Conservation (phyloP, 345 rosid species). For the Salix viminalis region DNA sequence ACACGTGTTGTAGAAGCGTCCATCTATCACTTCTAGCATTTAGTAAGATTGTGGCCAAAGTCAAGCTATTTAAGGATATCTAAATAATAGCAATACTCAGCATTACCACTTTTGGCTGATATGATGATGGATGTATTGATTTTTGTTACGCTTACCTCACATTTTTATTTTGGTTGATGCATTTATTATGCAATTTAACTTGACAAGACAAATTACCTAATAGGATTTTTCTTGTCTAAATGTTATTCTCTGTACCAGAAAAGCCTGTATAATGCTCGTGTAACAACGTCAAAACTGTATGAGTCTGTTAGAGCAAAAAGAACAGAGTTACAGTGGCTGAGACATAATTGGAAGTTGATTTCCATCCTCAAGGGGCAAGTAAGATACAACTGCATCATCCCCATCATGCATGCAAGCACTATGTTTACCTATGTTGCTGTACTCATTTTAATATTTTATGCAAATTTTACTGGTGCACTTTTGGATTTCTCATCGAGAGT, state of each 20-base stretch:
- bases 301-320: conserved; percentile 69
- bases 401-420: not conserved
- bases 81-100: not conserved
- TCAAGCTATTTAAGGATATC: not conserved
- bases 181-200: not conserved
- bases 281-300: conserved; percentile 50
- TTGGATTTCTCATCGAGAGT: not conserved
- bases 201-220: not conserved
- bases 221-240: not conserved
- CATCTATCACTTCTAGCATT: not conserved
- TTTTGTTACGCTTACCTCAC: not conserved
- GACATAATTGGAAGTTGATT: conserved; percentile 60
- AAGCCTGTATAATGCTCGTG: conserved; percentile 55
- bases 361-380: conserved; percentile 71
- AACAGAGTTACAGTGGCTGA: conserved; percentile 54
- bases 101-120: not conserved
- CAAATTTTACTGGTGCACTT: not conserved
- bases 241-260: conserved; percentile 44
- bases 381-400: conserved; percentile 13
- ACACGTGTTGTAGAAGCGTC: not conserved
- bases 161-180: not conserved
- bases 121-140: not conserved
- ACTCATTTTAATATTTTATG: not conserved
- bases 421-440: not conserved
- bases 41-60: not conserved